phyloP scores from a whole-genome alignment of 75 land plant genomes.

The Chamaecyparis obtusa region DNA sequence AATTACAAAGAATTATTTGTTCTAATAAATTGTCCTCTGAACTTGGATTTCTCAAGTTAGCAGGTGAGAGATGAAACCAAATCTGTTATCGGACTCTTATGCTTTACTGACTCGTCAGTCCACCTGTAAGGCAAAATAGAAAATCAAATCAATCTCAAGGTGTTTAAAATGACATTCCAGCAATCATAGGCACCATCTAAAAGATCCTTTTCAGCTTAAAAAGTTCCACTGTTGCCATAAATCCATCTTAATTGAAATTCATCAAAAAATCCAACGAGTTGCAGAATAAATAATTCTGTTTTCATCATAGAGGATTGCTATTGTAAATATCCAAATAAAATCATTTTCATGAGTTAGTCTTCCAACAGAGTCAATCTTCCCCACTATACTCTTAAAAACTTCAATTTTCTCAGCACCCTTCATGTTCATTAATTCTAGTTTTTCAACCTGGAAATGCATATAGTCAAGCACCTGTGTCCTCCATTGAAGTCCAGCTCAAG shows the following conservation, averaged over 20 bases:
- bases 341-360: neutral
- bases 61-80: neutral
- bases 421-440: neutral
- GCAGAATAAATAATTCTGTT: neutral
- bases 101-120: conserved; percentile 9
- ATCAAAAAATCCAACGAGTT: neutral
- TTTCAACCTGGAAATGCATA: neutral
- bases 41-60: conserved; percentile 3
- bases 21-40: neutral
- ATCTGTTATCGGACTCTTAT: conserved; percentile 3
- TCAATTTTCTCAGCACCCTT: neutral
- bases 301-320: neutral
- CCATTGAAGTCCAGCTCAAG: conserved; percentile 1
- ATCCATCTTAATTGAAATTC: neutral
- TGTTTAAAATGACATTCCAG: neutral
- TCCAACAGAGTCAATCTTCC: neutral
- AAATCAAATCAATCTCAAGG: conserved; percentile 10
- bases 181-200: neutral
- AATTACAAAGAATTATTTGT: neutral
- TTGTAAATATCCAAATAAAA: neutral
- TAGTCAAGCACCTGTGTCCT: neutral
- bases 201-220: conserved; percentile 4
- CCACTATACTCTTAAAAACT: neutral
- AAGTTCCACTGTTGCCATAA: neutral
- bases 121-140: neutral